phyloP scores from a whole-genome alignment of 371 early-diverging fungal genomes.

The Mucor saturninus region DNA sequence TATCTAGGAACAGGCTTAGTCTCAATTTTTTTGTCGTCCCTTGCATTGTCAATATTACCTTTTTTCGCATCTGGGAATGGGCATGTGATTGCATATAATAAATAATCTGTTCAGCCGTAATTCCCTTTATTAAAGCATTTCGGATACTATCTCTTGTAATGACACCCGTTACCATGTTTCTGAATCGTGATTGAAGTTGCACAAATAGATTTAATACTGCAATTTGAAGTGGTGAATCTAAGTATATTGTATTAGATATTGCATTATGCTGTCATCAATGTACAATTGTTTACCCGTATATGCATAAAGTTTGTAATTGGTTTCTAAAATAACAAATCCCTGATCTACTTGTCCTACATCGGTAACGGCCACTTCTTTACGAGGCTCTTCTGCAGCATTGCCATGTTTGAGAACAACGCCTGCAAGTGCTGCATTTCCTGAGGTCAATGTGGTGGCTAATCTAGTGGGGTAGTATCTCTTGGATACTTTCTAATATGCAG shows the following conservation, averaged over 20 bases:
- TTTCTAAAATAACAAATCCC: conserved; percentile 88
- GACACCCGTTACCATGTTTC: conserved; percentile 94
- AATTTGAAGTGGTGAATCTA: conserved; percentile 94
- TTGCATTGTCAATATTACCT: conserved; percentile 33
- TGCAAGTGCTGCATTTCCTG: conserved; percentile 66
- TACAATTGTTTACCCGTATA: conserved; percentile 75
- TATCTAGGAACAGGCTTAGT: conserved; percentile 29
- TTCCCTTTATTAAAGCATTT: conserved; percentile 90
- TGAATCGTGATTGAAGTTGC: conserved; percentile 82
- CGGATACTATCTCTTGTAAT: conserved; percentile 94
- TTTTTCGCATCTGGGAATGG: conserved; percentile 90
- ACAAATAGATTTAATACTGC: conserved; percentile 96
- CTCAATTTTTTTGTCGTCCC: background rate
- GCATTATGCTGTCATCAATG: background rate
- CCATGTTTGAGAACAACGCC: conserved; percentile 22
- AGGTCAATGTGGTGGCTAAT: conserved; percentile 89
- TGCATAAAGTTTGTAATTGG: conserved; percentile 94
- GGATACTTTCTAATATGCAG: conserved; percentile 61
- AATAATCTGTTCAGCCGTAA: conserved; percentile 96
- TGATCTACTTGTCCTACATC: conserved; percentile 60
- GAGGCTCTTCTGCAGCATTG: conserved; percentile 24
- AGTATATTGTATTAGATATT: background rate
- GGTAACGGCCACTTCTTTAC: conserved; percentile 30
- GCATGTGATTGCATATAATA: conserved; percentile 89
- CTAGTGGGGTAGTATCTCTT: conserved; percentile 90